Base-by-base conservation (phyloP, 2,329 filamentous ascomycete species). In the Sporothrix mexicana region DNA sequence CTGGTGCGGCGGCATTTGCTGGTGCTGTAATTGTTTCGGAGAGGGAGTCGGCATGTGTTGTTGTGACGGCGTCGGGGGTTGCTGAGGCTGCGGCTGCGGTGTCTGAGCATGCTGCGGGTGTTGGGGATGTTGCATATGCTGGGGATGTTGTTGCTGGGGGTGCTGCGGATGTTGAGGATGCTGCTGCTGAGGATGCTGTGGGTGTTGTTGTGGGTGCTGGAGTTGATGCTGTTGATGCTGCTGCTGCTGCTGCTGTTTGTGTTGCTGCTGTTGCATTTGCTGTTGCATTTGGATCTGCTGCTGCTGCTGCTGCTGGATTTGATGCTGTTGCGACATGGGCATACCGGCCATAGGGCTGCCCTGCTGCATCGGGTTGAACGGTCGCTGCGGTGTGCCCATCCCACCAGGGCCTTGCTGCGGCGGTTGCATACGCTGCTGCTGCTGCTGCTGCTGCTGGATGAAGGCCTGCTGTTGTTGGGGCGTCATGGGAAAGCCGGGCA, bases 401-500 rank as follows among this genome's bases (percentile, higher is more conserved):
- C 76, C 78, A 49, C 77, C 76, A 5, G 77, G 73, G 64, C 81
- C 82, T 72, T 80, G 78, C 71, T 82, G 82, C n/a, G 77, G 71
- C 47, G 77, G 78, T 23, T 82, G 81, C 79, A 84, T 82, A 59
- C 84, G 84, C 71, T 85, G 85, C 79, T 84, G 84, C 80, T 85
- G 83, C 72, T 76, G 74, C 68, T 74, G 73, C 41, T 79, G 78
- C 75, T 74, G 73, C 62, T 82, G 81, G 43, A 74, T 70, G 30
- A 74, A 74, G 2, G 70, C 71, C 30, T 75, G 75, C 64, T 83
- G 82, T 71, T 86, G 84, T 70, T 83, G 84, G 70, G 86, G 81
- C 73, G 86, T 87, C 85, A 90, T 88, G 55, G 85, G 84, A 77
- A 86, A 90, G 25, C 85, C 84, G 57, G 84, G 81, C 84, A 88